A percentile compares a stretch with the other conserved stretches of the same genome.
These are phyloP conservation scores for Carex cristatella DNA, from an alignment of 176 grass and related monocot genomes.

Conservation along the genomic window DNA sequence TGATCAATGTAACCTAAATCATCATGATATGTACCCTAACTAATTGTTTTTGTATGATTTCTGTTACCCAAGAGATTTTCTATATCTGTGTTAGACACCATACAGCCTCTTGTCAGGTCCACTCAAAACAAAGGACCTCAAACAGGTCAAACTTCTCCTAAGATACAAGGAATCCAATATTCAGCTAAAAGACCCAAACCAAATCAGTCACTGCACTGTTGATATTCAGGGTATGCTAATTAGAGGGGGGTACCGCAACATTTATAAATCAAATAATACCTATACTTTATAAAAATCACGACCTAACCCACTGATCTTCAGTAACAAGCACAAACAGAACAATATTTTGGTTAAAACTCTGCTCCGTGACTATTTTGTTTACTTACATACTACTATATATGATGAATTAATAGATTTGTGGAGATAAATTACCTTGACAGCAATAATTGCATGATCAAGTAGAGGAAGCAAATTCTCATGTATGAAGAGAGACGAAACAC, in stretches of 20 bases:
- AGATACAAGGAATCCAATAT: not conserved
- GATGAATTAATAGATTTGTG: not conserved
- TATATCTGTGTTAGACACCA: not conserved
- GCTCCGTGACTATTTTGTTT: not conserved
- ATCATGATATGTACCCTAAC: not conserved
- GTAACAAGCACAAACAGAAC: not conserved
- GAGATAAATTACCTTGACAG: constrained; percentile 54
- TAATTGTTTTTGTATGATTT: not conserved
- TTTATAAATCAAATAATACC: not conserved
- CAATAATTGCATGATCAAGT: constrained; percentile 75
- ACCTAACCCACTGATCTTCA: not conserved
- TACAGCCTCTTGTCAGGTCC: not conserved
- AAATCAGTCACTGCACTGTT: not conserved
- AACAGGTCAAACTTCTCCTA: not conserved
- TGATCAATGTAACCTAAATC: not conserved
- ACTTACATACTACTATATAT: not conserved
- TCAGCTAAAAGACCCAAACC: not conserved
- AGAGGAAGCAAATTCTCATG: constrained; percentile 85
- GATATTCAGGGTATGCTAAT: not conserved
- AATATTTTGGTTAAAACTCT: not conserved
- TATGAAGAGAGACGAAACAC: constrained; percentile 63
- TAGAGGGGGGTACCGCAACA: not conserved
- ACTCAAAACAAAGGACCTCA: too few species aligned
- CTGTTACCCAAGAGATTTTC: not conserved
- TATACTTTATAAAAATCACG: not conserved